Percentiles rank a stretch among this genome's conserved stretches.
phyloP scores from a whole-genome alignment of 179 eudicot species.

The Vitellaria paradoxa region DNA sequence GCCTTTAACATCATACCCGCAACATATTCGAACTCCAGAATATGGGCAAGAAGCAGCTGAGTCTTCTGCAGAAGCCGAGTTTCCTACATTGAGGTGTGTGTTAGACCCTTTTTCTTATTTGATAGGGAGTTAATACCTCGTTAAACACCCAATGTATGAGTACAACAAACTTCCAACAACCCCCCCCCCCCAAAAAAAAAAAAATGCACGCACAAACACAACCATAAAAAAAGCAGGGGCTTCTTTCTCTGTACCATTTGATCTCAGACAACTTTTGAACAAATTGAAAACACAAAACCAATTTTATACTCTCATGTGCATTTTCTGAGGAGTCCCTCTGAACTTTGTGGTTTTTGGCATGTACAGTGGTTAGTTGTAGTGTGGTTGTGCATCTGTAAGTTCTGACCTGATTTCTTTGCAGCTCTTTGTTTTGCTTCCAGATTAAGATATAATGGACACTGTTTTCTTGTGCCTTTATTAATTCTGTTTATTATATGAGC shows the following conservation, averaged over 20 bases:
- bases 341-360: neutral
- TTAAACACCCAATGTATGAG: neutral
- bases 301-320: neutral
- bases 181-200: too few species aligned
- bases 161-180: neutral
- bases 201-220: too few species aligned
- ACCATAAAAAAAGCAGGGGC: too few species aligned
- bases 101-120: neutral
- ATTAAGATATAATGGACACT: neutral
- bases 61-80: slow-evolving; percentile 78
- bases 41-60: slow-evolving; percentile 51
- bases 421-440: neutral
- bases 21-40: slow-evolving; percentile 55
- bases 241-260: neutral
- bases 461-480: neutral
- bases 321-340: neutral
- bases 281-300: neutral
- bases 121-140: neutral
- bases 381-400: neutral
- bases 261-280: neutral
- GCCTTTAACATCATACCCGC: slow-evolving; percentile 67
- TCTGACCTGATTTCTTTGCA: neutral
- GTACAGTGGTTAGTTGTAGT: neutral
- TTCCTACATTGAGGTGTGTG: slow-evolving; percentile 75
- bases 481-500: neutral